These are phyloP conservation scores for Rugonectria rugulosa DNA, from an alignment of 2,329 filamentous ascomycete species.

Conservation along the genomic window DNA sequence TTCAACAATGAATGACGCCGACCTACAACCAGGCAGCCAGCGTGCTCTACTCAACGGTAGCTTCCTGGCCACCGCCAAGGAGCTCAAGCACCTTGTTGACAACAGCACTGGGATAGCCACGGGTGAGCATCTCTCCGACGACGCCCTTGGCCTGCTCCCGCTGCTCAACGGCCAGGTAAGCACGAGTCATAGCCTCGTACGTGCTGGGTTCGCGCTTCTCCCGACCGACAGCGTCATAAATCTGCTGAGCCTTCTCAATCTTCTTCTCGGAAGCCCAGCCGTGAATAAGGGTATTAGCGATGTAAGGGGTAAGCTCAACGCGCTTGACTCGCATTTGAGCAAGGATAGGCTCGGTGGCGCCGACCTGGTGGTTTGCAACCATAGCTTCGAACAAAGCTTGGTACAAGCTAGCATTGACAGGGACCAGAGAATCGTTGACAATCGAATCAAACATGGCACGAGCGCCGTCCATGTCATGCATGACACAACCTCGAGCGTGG, in stretches of 20 bases:
- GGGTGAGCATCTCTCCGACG: slow-evolving; percentile 87
- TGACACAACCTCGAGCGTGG: slow-evolving; percentile 92
- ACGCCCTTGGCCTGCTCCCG: slow-evolving; percentile 77
- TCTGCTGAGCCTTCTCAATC: slow-evolving; percentile 76
- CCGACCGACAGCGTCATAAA: slow-evolving; percentile 81
- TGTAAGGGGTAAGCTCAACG: slow-evolving; percentile 93
- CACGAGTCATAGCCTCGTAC: slow-evolving; percentile 97
- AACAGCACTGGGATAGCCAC: slow-evolving; percentile 91
- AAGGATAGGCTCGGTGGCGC: slow-evolving; percentile 77
- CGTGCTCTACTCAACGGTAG: slow-evolving; percentile 33
- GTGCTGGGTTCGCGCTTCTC: slow-evolving; percentile 93
- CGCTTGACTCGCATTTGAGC: slow-evolving; percentile 75
- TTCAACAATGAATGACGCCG: slow-evolving; percentile 14
- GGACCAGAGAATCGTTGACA: slow-evolving; percentile 70
- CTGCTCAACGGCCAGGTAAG: slow-evolving; percentile 85
- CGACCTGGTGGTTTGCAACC: slow-evolving; percentile 91
- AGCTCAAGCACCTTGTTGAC: slow-evolving; percentile 94
- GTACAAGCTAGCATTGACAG: slow-evolving; percentile 85
- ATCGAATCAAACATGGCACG: slow-evolving; percentile 84
- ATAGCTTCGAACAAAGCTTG: slow-evolving; percentile 97
- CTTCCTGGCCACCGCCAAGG: slow-evolving; percentile 67
- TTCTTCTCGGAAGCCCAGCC: slow-evolving; percentile 90
- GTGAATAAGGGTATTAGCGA: slow-evolving; percentile 97
- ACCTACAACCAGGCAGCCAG: slow-evolving; percentile 3
- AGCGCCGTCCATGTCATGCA: slow-evolving; percentile 89